Evolutionary conservation across 2,329 filamentous ascomycete genomes (phyloP).

Genomic region (Diaporthe batatas): DNA sequence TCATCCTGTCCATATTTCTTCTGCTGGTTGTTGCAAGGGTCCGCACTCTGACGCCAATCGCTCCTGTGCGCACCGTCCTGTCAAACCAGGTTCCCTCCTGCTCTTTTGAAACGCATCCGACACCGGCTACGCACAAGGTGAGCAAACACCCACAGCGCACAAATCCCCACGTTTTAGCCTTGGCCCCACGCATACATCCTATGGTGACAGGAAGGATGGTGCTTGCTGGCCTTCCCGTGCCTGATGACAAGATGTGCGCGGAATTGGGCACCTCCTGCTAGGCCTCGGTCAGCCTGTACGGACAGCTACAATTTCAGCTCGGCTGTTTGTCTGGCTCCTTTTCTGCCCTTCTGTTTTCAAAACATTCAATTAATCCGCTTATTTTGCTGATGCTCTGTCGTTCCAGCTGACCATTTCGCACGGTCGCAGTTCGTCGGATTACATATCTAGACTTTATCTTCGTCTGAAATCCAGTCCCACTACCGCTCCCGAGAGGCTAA

Average conservation of each 20-base stretch:
- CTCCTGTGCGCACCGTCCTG: constrained; percentile 14
- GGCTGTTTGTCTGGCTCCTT: not conserved
- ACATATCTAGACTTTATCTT: not conserved
- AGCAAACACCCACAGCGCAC: constrained; percentile 22
- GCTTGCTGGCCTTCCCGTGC: constrained; percentile 6
- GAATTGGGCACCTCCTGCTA: not conserved
- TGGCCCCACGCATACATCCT: constrained; percentile 14
- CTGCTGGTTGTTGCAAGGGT: constrained; percentile 6
- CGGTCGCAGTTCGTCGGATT: constrained; percentile 25
- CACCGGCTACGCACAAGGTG: constrained; percentile 40
- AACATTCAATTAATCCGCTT: not conserved
- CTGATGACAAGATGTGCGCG: not conserved
- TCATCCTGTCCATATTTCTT: constrained; percentile 2
- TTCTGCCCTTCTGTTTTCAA: not conserved
- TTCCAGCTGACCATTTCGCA: constrained; percentile 11
- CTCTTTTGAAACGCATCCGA: constrained; percentile 45
- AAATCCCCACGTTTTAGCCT: constrained; percentile 26
- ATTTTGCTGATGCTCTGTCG: constrained; percentile 2
- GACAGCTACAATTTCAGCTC: constrained; percentile 17
- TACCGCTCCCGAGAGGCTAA: not conserved
- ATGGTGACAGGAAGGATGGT: constrained; percentile 7
- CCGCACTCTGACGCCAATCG: not conserved
- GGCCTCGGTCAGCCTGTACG: not conserved
- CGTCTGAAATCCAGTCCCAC: constrained; percentile 5
- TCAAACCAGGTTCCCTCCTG: constrained; percentile 37